Conservation (phyloP, 148 eudicot species). For the Limonium bicolor region DNA sequence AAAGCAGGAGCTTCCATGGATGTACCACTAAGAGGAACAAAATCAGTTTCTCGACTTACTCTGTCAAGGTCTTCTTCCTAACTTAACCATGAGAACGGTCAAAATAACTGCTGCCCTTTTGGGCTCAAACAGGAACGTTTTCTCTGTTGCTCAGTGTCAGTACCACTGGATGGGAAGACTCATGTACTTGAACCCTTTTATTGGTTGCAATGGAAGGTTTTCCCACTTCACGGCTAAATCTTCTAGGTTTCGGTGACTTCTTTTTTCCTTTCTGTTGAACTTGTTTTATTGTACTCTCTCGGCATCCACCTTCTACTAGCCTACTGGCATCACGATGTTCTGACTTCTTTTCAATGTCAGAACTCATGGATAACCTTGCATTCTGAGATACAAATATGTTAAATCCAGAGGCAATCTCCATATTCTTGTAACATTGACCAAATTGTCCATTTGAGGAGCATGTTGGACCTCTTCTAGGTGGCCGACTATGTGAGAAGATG, state of each 20-base stretch:
- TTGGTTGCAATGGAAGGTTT: constrained; percentile 64
- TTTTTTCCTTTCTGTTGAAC: constrained; percentile 10
- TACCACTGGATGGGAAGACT: constrained; percentile 30
- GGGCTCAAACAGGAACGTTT: no score
- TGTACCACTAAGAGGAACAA: constrained; percentile 28
- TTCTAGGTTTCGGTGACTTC: constrained; percentile 16
- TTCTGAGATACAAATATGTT: constrained; percentile 47
- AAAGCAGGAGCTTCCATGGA: constrained; percentile 59
- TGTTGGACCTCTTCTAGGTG: constrained; percentile 96
- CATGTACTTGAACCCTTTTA: constrained; percentile 84
- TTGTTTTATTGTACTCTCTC: constrained; percentile 8
- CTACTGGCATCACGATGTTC: constrained; percentile 9
- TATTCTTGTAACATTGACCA: constrained; percentile 82
- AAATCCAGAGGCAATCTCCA: constrained; percentile 67
- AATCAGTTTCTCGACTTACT: constrained; percentile 32
- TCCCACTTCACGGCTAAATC: constrained; percentile 15
- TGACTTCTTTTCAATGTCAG: constrained; percentile 26
- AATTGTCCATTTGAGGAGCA: constrained; percentile 93
- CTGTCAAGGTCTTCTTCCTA: constrained; percentile 56
- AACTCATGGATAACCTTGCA: constrained; percentile 14
- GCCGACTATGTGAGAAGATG: no score
- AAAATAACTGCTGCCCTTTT: constrained; percentile 18
- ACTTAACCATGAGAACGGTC: constrained; percentile 91
- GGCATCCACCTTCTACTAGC: not conserved
- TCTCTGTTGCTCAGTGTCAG: no score